A percentile compares a stretch with the other conserved stretches of the same genome.
phyloP scores from a whole-genome alignment of 805 yeast species.

The Cyberlindnera xishuangbannaensis region DNA sequence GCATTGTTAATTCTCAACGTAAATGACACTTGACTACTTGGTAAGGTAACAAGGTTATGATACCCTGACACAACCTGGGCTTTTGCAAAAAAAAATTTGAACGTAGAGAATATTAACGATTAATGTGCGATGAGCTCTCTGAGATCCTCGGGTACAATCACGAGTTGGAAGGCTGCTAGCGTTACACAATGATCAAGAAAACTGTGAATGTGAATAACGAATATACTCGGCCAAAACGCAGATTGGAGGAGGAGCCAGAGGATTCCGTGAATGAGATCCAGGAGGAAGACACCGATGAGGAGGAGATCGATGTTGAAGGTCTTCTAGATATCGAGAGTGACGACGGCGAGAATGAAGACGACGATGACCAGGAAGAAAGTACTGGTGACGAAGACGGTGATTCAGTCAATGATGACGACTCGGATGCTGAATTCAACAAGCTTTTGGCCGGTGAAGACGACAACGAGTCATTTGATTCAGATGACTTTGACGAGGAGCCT shows the following conservation, averaged over 20 bases:
- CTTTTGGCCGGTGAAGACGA: slow-evolving; percentile 51
- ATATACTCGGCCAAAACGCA: slow-evolving; percentile 15
- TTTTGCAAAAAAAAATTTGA: no score
- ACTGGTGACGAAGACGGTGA: slow-evolving; percentile 11
- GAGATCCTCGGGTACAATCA: no score
- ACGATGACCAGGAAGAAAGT: slow-evolving; percentile 18
- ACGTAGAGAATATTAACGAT: neutral
- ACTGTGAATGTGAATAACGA: neutral
- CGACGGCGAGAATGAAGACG: slow-evolving; percentile 8
- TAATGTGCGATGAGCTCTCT: slow-evolving; percentile 3
- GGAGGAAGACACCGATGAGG: slow-evolving; percentile 13
- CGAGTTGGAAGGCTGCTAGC: no score
- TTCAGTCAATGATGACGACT: slow-evolving; percentile 28
- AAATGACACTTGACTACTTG: neutral
- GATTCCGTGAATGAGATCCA: slow-evolving; percentile 8
- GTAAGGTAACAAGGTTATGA: neutral
- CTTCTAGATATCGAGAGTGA: slow-evolving; percentile 31
- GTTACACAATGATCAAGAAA: slow-evolving; percentile 6
- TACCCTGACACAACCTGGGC: neutral
- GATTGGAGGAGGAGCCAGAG: slow-evolving; percentile 11
- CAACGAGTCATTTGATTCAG: slow-evolving; percentile 31
- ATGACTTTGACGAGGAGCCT: slow-evolving; percentile 49
- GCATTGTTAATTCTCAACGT: neutral
- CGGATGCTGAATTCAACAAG: slow-evolving; percentile 58
- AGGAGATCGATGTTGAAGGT: slow-evolving; percentile 23